A percentile compares a stretch with the other conserved stretches of the same genome.
These are phyloP conservation scores for Colletotrichum chrysophilum DNA, from an alignment of 2,329 filamentous ascomycete genomes.

Conservation along the genomic window DNA sequence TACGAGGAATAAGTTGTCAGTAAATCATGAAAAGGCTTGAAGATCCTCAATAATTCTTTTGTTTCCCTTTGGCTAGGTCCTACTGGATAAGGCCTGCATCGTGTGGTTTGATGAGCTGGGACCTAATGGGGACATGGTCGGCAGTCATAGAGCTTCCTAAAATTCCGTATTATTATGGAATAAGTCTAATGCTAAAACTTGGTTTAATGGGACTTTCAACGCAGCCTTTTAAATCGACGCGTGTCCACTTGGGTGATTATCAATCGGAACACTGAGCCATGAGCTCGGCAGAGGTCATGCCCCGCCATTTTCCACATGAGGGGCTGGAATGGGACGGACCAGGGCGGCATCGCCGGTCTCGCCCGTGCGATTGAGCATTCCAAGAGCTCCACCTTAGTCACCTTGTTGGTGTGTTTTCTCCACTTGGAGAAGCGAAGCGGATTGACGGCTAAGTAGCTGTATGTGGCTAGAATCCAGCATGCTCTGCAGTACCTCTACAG, in stretches of 20 bases:
- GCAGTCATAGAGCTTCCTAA: background rate
- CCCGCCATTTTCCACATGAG: constrained; percentile 5
- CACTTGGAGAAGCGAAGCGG: background rate
- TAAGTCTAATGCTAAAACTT: background rate
- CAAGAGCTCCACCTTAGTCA: background rate
- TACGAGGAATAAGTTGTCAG: constrained; percentile 25
- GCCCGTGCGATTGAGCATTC: background rate
- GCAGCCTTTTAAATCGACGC: background rate
- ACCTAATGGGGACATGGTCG: background rate
- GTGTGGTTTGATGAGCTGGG: background rate
- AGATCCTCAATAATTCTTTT: fast-evolving
- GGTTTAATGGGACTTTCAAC: background rate
- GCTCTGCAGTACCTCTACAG: constrained; percentile 12
- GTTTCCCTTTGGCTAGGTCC: background rate
- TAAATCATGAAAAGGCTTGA: background rate
- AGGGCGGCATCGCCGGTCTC: background rate
- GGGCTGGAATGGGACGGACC: background rate
- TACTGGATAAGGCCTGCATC: background rate
- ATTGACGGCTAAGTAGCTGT: background rate
- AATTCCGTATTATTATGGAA: background rate
- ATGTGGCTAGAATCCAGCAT: background rate
- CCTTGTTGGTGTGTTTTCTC: background rate
- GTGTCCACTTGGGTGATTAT: background rate
- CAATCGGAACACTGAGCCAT: background rate
- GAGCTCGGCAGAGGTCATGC: background rate